phyloP scores from a whole-genome alignment of 306 rosid species.

The Rosa lucieae region DNA sequence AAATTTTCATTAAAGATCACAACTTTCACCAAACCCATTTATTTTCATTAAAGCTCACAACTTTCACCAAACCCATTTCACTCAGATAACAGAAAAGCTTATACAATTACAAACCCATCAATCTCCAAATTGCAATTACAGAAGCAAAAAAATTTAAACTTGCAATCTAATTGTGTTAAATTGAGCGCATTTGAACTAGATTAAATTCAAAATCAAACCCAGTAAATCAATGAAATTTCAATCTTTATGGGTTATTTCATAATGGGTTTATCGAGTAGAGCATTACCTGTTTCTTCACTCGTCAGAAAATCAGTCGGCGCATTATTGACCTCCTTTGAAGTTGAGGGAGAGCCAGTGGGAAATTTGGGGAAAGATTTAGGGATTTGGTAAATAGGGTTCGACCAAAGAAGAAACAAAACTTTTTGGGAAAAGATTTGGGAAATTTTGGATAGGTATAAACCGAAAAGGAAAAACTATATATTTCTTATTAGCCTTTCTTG shows the following conservation, averaged over 20 bases:
- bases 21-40: neutral
- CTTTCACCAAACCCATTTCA: neutral
- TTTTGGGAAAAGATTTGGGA: neutral
- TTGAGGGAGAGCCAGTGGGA: neutral
- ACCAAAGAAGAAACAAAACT: neutral
- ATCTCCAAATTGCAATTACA: neutral
- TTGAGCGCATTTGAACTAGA: neutral
- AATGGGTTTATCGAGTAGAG: neutral
- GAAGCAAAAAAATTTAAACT: neutral
- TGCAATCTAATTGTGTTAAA: neutral
- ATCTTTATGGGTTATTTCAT: neutral
- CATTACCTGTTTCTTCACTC: neutral
- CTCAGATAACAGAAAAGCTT: neutral
- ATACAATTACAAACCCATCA: neutral
- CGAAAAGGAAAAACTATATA: neutral
- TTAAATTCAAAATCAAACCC: neutral
- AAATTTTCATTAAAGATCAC: neutral
- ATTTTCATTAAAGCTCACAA: neutral
- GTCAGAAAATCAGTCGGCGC: neutral
- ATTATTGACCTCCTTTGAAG: neutral
- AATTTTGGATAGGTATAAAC: neutral
- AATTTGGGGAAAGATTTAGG: conserved; percentile 6
- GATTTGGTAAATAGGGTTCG: neutral
- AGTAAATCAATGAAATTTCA: neutral
- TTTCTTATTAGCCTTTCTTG: neutral